Evolutionary conservation across 2,329 filamentous ascomycete genomes (phyloP), one percentile per base, ranked within the genome.

Genomic region (Ceratocystis destructans): DNA sequence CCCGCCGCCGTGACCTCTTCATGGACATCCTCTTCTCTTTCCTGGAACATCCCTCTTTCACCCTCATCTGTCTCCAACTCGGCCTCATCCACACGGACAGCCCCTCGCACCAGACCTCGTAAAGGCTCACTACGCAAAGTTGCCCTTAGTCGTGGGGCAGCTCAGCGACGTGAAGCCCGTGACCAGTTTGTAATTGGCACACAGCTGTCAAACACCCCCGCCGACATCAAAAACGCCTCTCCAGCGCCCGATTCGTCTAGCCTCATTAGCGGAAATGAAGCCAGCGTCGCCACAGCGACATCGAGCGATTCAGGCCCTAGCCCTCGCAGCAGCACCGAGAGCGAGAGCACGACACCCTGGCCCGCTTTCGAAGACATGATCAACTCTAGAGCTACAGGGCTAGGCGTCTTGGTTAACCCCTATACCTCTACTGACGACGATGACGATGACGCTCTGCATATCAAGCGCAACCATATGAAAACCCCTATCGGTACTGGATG

Each of bases 101-200:
- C 53, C 22, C 45, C 65, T 41, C 66, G 66, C 25, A 65, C 66
- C n/a, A 61, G 67, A 22, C 64, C 61, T 41, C 84, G 92, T 68
- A 89, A 88, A 73, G 91, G 90, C 3, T 96, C 92, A 10, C 79
- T 96, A 73, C 83, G 92, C 68, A 96, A 96, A 76, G 90, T 89
- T 10, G 91, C 90, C 31, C 79, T 96, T 20, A 89, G 90, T 17
- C 87, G 88, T 69, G 87, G 87, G 69, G 83, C 55, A 17, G 55
- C 80, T 65, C 85, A 83, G 74, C 80, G 82, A 68, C 65, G 41
- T 25, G 50, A 31, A n/a, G 53, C 57, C 17, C 61, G 33, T 37
- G 45, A 20, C 66, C 37, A 41, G 22, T 53, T 61, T 45, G 37
- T 37, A 22, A 5, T 22, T 41, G 48, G 48, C 37, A 31, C 46